Evolutionary conservation across 2,329 filamentous ascomycete species (phyloP).

Genomic region (Aspergillus novofumigatus): DNA sequence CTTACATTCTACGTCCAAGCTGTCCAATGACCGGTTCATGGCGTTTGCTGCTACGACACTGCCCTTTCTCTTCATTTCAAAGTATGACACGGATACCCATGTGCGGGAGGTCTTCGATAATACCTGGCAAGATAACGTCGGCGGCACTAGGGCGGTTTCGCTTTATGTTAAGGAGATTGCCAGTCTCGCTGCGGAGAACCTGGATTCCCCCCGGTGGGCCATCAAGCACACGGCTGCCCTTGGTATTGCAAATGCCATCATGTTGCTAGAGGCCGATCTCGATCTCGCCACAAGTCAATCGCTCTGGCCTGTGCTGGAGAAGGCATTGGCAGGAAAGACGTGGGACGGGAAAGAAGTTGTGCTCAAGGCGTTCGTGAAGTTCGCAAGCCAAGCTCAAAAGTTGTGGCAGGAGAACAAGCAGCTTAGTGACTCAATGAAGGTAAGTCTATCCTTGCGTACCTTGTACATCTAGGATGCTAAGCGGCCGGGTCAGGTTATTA

Average conservation of each 20-base stretch:
- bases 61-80: slow-evolving; percentile 82
- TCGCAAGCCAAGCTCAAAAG: slow-evolving; percentile 61
- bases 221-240: slow-evolving; percentile 85
- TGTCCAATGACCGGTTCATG: slow-evolving; percentile 84
- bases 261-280: slow-evolving; percentile 56
- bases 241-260: slow-evolving; percentile 69
- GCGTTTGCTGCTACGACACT: slow-evolving; percentile 69
- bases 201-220: slow-evolving; percentile 81
- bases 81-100: slow-evolving; percentile 78
- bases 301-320: slow-evolving; percentile 82
- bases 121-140: slow-evolving; percentile 88
- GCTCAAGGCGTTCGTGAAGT: slow-evolving; percentile 71
- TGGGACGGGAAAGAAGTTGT: slow-evolving; percentile 89
- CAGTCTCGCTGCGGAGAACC: slow-evolving; percentile 59
- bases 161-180: slow-evolving; percentile 83
- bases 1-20: slow-evolving; percentile 75
- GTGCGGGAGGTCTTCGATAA: slow-evolving; percentile 75
- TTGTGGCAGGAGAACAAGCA: slow-evolving; percentile 57
- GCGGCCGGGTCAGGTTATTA: slow-evolving; percentile 52
- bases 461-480: slow-evolving; percentile 12
- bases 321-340: slow-evolving; percentile 78
- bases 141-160: slow-evolving; percentile 73
- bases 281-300: slow-evolving; percentile 56
- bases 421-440: slow-evolving; percentile 65
- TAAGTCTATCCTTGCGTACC: slow-evolving; percentile 27